A percentile compares a stretch with the other conserved stretches of the same genome.
Conservation (phyloP, 768 basidiomycete species). For the Megacollybia marginata region DNA sequence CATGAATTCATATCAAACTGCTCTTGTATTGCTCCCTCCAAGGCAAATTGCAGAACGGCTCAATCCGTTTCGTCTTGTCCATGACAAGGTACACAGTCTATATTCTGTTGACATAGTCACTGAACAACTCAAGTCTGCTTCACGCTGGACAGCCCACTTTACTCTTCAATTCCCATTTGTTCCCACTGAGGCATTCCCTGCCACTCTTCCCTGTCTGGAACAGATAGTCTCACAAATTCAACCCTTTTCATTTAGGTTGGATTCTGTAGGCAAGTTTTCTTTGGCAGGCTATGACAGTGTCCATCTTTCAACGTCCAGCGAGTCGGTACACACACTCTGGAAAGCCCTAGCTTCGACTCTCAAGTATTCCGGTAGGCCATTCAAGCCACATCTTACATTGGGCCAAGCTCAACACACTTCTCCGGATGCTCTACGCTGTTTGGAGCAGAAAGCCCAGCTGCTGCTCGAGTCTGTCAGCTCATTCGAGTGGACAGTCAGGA, state of each 20-base stretch:
- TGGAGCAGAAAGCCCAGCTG: conserved; percentile 7
- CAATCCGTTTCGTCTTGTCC: conserved; percentile 7
- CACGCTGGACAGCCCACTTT: conserved; percentile 14
- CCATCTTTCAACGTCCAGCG: conserved; percentile 6
- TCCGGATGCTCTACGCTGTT: conserved; percentile 4
- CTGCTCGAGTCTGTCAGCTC: conserved; percentile 3
- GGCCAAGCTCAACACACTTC: conserved; percentile 8
- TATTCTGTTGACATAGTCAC: neutral
- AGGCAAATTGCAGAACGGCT: conserved; percentile 4
- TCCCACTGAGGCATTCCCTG: neutral
- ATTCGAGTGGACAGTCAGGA: conserved; percentile 8
- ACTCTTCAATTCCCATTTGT: conserved; percentile 13
- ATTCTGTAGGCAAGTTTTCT: conserved; percentile 8
- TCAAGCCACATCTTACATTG: conserved; percentile 13
- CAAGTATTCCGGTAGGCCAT: conserved; percentile 10
- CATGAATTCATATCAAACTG: conserved; percentile 3
- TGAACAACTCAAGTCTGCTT: neutral
- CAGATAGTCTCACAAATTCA: conserved; percentile 2
- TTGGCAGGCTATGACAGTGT: conserved; percentile 11
- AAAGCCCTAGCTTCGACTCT: conserved; percentile 6
- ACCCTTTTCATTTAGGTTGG: conserved; percentile 10
- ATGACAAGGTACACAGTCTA: conserved; percentile 11
- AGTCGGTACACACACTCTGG: conserved; percentile 10
- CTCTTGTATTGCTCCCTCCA: conserved; percentile 13
- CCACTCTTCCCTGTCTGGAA: conserved; percentile 3